phyloP scores from a whole-genome alignment of 331 rosid species.

The Dryas integrifolia region DNA sequence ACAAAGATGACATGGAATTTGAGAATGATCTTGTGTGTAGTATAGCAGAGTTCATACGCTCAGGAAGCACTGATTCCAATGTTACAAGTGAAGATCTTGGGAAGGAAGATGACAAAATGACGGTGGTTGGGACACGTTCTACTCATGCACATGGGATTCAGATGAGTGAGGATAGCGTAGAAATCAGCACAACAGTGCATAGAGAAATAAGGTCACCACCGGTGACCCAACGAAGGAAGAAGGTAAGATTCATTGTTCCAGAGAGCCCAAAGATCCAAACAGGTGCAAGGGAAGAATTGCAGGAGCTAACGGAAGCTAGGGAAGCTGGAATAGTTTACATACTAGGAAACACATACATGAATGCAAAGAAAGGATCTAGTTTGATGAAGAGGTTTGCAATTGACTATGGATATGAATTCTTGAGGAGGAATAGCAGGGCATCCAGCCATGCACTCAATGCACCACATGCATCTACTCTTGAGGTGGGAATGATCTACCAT shows the following conservation, averaged over 20 bases:
- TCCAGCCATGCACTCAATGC: constrained; percentile 45
- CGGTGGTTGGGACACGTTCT: constrained; percentile 73
- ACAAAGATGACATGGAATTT: constrained; percentile 74
- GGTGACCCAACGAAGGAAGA: constrained; percentile 43
- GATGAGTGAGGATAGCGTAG: constrained; percentile 34
- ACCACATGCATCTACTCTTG: constrained; percentile 80
- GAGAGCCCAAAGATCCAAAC: constrained; percentile 64
- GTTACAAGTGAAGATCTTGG: constrained; percentile 29
- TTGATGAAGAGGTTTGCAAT: constrained; percentile 56
- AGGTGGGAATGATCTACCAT: constrained; percentile 88
- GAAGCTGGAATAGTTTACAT: constrained; percentile 86
- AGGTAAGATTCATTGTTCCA: constrained; percentile 74
- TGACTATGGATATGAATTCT: constrained; percentile 70
- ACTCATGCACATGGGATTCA: constrained; percentile 41
- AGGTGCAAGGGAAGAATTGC: constrained; percentile 51
- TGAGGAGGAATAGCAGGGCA: constrained; percentile 77
- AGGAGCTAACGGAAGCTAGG: constrained; percentile 76
- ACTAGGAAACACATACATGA: constrained; percentile 73
- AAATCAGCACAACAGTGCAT: constrained; percentile 37
- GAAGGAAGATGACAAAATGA: constrained; percentile 48
- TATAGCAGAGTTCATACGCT: constrained; percentile 79
- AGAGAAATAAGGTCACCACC: constrained; percentile 60
- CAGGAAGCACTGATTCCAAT: constrained; percentile 26
- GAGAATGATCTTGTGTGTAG: constrained; percentile 83
- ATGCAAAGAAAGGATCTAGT: constrained; percentile 79